phyloP scores from a whole-genome alignment of 2,329 filamentous ascomycete species.

The Colletotrichum karsti region DNA sequence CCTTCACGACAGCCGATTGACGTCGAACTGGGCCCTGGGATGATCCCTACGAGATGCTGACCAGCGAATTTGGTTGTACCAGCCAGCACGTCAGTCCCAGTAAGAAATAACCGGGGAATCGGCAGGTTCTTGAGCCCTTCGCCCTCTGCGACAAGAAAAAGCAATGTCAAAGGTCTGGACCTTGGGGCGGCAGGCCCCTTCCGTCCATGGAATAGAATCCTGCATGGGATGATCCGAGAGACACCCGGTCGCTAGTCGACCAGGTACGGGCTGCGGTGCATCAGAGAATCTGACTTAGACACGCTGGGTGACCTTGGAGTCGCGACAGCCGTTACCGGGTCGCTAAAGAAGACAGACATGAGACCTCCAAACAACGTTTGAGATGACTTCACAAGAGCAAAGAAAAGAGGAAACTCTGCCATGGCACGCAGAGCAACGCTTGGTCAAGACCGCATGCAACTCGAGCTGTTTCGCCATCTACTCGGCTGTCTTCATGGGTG shows the following conservation, averaged over 20 bases:
- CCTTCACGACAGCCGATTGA: conserved; percentile 1
- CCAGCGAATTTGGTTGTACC: neutral
- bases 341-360: neutral
- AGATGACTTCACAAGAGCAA: neutral
- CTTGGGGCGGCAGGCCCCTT: neutral
- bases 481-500: neutral
- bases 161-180: conserved; percentile 11
- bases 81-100: neutral
- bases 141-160: conserved; percentile 14
- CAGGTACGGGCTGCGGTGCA: neutral
- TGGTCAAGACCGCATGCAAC: neutral
- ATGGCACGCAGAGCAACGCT: no score
- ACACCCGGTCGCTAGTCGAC: neutral
- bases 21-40: conserved; percentile 2
- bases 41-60: conserved; percentile 1
- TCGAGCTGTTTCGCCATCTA: neutral
- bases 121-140: neutral
- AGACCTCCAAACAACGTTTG: neutral
- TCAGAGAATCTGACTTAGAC: neutral
- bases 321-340: neutral
- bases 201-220: conserved; percentile 1
- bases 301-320: neutral
- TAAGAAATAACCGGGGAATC: conserved; percentile 14
- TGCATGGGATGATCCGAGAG: conserved; percentile 13
- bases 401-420: no score